Evolutionary conservation across 164 flowering plant species (phyloP), one percentile per base, ranked within the genome.

Genomic region (Liriodendron chinense): DNA sequence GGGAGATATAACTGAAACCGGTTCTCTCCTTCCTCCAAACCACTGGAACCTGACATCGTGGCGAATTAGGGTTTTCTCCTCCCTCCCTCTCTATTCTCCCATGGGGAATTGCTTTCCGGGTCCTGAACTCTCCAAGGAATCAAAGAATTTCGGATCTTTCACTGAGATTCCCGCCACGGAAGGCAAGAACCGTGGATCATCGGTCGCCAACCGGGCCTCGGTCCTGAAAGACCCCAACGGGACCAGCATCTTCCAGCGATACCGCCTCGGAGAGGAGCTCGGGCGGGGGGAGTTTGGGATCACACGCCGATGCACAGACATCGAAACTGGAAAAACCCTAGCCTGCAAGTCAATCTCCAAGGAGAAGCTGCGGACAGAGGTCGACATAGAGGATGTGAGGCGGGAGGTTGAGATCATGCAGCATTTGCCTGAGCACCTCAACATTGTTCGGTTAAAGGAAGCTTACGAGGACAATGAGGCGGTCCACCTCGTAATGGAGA

Each of bases 231-330:
- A 83, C 23, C 83, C 87, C 0, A 43, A 61, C 8, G 86, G 85
- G 1, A 65, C 65, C 20, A 79, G 85, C 78, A 75, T 90, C 6
- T 62, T 24, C 43, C 59, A 72, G 28, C 78, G 74, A 23, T 90
- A 87, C 72, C 49, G 43, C 47, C 34, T 90, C 7, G 94, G 88
- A 20, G 86, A 78, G 70, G 98, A 93, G 81, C 80, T 93, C 2
- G 98, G 96, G 21, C 78, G 96, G 14, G 98, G 96, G 0, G 98
- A 93, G 69, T 92, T 93, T 20, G 96, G 98, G 28, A 72, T 93
- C 20, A 91, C 96, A 7, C 74, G 85, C 72, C 80, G 78, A 20
- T 90, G 94, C 59, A 57, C 73, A 7, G 86, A 90, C 57, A 13
- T 74, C 2, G 80, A 75, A 25, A 83, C 87, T 0, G 89, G 91